Conservation (phyloP, 345 rosid species). For the Limnanthes douglasii region DNA sequence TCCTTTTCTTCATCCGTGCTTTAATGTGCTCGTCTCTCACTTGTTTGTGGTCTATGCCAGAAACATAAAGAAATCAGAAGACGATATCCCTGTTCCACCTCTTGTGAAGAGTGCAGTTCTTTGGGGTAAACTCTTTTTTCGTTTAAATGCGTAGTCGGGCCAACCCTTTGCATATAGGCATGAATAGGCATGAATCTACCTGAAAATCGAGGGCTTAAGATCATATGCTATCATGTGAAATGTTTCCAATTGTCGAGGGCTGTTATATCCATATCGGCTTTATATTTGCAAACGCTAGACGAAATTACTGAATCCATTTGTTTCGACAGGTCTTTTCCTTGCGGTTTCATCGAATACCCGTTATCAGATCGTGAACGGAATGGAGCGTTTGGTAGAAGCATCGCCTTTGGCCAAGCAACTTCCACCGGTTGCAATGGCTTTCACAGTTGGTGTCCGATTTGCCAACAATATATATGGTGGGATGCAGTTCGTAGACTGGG, state of each 20-base stretch:
- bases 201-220: too few relatives aligned
- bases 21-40: not conserved
- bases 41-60: conserved; percentile 14
- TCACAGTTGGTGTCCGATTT: conserved; percentile 70
- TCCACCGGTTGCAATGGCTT: conserved; percentile 72
- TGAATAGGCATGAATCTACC: too few relatives aligned
- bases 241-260: too few relatives aligned
- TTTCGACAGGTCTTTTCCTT: conserved; percentile 59
- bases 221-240: too few relatives aligned
- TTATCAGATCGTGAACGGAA: conserved; percentile 61
- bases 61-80: conserved; percentile 66
- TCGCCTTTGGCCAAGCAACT: conserved; percentile 54
- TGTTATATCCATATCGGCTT: too few relatives aligned
- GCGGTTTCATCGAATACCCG: conserved; percentile 81
- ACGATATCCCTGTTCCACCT: conserved; percentile 83
- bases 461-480: conserved; percentile 83
- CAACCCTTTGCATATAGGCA: too few relatives aligned
- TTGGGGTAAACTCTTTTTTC: conserved; percentile 44
- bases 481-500: conserved; percentile 92
- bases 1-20: too few relatives aligned
- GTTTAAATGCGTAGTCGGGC: too few relatives aligned
- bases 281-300: too few relatives aligned
- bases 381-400: conserved; percentile 63
- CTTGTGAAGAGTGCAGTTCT: conserved; percentile 84
- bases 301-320: too few relatives aligned